Conservation (phyloP, 768 basidiomycete species). For the Tubosaeta brunneosetosa region DNA sequence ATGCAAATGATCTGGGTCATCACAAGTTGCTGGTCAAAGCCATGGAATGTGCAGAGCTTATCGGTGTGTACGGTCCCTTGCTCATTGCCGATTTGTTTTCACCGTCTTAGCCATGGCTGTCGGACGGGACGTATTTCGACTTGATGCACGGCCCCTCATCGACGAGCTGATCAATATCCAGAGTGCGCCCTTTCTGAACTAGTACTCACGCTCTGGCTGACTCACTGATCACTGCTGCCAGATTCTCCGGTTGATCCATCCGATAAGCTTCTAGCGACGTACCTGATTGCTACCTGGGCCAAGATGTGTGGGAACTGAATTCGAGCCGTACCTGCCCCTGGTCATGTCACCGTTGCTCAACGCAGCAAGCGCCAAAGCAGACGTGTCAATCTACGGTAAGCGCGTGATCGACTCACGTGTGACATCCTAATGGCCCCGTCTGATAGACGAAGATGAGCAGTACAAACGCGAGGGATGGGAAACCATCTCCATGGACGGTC, state of each 20-base stretch:
- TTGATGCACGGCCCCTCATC: conserved; percentile 67
- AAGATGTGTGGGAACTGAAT: conserved; percentile 79
- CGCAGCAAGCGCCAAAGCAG: conserved; percentile 76
- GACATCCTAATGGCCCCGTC: background rate
- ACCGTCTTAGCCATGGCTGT: conserved; percentile 69
- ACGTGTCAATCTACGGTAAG: conserved; percentile 67
- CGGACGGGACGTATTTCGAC: conserved; percentile 71
- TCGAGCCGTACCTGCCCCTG: conserved; percentile 79
- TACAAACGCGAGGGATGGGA: conserved; percentile 75
- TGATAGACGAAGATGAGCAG: conserved; percentile 50
- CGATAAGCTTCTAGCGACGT: conserved; percentile 69
- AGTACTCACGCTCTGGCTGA: background rate
- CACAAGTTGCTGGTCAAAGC: conserved; percentile 71
- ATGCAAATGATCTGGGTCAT: conserved; percentile 64
- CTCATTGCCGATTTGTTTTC: background rate
- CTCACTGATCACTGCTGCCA: conserved; percentile 20
- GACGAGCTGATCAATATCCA: conserved; percentile 74
- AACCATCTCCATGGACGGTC: conserved; percentile 72
- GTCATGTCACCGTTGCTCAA: conserved; percentile 78
- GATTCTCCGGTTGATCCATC: conserved; percentile 65
- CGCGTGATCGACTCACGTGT: background rate
- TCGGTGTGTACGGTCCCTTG: conserved; percentile 48
- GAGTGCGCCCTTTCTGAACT: conserved; percentile 41
- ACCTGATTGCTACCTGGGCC: conserved; percentile 84
- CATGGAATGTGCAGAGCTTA: conserved; percentile 87